Percentiles rank a stretch among this genome's conserved stretches.
Evolutionary conservation across 1,284 basidiomycete species (phyloP).

Genomic region (Pyrrhoderma lamaoense): DNA sequence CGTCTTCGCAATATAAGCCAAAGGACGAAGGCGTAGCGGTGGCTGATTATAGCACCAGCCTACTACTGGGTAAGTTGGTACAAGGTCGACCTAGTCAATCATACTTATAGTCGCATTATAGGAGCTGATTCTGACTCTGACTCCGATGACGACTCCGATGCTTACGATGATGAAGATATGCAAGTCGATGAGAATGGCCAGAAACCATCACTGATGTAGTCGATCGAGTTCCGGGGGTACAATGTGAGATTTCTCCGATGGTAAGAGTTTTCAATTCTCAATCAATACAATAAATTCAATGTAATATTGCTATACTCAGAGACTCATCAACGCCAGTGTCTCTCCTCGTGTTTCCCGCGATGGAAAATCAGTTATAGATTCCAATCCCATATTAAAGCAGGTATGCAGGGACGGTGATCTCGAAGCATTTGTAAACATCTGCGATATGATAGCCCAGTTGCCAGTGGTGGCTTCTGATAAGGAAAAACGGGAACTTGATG

Average conservation of each 20-base stretch:
- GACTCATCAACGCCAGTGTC: conserved; percentile 26
- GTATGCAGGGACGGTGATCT: conserved; percentile 40
- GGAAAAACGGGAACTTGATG: conserved; percentile 11
- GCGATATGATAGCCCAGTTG: conserved; percentile 35
- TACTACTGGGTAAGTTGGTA: too few relatives aligned
- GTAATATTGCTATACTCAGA: not conserved
- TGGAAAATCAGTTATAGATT: not conserved
- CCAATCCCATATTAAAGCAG: conserved; percentile 24
- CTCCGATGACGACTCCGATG: conserved; percentile 28
- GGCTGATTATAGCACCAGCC: too few relatives aligned
- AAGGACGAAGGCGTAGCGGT: conserved; percentile 27
- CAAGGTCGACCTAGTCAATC: too few relatives aligned
- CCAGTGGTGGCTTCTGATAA: conserved; percentile 5
- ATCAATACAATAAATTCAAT: too few relatives aligned
- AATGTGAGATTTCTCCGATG: conserved; percentile 32
- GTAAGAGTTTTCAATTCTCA: too few relatives aligned
- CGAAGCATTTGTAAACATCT: conserved; percentile 42
- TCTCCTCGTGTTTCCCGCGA: conserved; percentile 19
- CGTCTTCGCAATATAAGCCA: conserved; percentile 42
- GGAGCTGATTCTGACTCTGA: conserved; percentile 27
- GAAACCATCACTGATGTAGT: conserved; percentile 42
- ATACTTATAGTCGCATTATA: too few relatives aligned
- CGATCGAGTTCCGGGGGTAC: conserved; percentile 36
- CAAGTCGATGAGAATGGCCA: conserved; percentile 19
- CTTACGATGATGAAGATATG: conserved; percentile 29